Base-by-base conservation (phyloP, 176 grass and related monocot species). In the Stipa capillata region DNA sequence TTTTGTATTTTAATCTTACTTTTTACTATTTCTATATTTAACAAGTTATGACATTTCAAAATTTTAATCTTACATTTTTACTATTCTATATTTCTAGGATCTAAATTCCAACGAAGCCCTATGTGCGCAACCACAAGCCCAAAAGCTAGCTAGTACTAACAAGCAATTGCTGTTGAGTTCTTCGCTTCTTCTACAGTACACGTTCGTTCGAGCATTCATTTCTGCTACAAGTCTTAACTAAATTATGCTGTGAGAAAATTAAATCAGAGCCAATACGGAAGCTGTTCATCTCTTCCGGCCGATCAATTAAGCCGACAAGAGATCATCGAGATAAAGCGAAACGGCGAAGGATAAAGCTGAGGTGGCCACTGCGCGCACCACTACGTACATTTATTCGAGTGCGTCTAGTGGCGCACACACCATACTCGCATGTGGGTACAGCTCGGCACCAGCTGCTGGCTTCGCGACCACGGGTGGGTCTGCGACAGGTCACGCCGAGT, bases 361-460 rank as follows among this genome's bases (percentile, higher is more conserved):
- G 37, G 70, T 13, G 7, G 55, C 63, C 63, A 66, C 72, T 74
- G 51, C 49, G 49, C 35, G 50, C 71, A 33, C n/a, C 39, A 39
- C 8, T 39, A 4, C 34, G 33, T 60, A 58, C 59, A 75, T 69
- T 68, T 67, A 68, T 86, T 55, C 24, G 70, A 36, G 35, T 80
- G 42, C 53, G 44, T 71, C 71, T 25, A 8, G 70, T 69, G 85
- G 61, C 74, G 52, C 52, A n/a, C 48, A 58, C 40, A 29, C 64
- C 63, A 70, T 55, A 64, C 20, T 73, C 21, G 16, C 81, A 84
- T 84, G 86, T 84, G 86, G 4, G 10, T 27, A 74, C 86, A 88
- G 81, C 76, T 80, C 2, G 81, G 81, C 80, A 53, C 81, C 86
- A 80, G 49, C 63, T 55, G 49, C 48, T 80, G 39, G 7, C n/a